Percentiles rank a stretch among this genome's conserved stretches.
Evolutionary conservation across 768 basidiomycete genomes (phyloP).

Genomic region (Psilocybe cyanescens): DNA sequence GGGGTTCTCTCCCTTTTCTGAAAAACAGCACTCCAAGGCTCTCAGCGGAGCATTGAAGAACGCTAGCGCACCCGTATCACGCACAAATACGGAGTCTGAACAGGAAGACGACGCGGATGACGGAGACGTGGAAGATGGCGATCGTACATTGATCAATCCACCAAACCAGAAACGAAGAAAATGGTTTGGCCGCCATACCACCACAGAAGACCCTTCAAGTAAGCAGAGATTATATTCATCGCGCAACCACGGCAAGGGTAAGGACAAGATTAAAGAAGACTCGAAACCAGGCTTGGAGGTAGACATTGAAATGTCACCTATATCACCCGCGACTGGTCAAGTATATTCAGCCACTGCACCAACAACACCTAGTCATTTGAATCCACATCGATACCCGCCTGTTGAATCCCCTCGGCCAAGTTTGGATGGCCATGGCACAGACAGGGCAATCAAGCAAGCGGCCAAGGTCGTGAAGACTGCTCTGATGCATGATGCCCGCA

Average conservation of each 20-base stretch:
- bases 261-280: conserved; percentile 4
- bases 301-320: conserved; percentile 24
- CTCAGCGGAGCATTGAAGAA: conserved; percentile 34
- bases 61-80: conserved; percentile 11
- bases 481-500: conserved; percentile 76
- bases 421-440: conserved; percentile 20
- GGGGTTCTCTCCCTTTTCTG: conserved; percentile 36
- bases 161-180: conserved; percentile 19
- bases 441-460: conserved; percentile 52
- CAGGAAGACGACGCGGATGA: conserved; percentile 24
- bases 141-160: conserved; percentile 13
- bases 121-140: conserved; percentile 20
- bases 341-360: conserved; percentile 16
- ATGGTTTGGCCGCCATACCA: conserved; percentile 11
- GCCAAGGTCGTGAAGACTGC: conserved; percentile 71
- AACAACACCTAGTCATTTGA: conserved; percentile 22
- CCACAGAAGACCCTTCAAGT: background rate
- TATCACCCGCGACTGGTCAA: conserved; percentile 10
- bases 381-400: conserved; percentile 47
- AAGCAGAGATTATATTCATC: background rate
- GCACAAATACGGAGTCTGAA: conserved; percentile 12
- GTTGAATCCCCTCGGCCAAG: conserved; percentile 28
- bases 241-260: conserved; percentile 11
- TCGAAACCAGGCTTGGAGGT: conserved; percentile 11
- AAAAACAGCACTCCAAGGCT: conserved; percentile 49